Base-by-base conservation (phyloP, 129 eudicot genomes). In the Escallonia rubra region DNA sequence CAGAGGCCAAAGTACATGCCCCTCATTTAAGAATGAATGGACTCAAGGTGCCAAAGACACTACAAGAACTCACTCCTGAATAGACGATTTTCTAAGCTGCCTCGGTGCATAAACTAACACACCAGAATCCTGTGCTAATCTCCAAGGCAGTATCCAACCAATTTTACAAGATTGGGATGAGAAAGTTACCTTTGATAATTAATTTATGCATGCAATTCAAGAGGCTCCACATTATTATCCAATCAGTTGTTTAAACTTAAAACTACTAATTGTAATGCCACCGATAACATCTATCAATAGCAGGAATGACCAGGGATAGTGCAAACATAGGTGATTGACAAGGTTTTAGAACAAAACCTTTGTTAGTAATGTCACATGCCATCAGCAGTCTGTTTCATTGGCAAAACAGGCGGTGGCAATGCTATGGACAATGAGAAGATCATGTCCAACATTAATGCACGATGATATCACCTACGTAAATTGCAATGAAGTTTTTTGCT, bases 11-110 rank as follows among this genome's bases (percentile, higher is more conserved):
- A 0, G 12, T 52, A 11, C 4, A 8, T 11, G 34, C 8, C 23
- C 53, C 8, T 45, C 56, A 63, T 7, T 52, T 2, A 4, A 10
- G 14, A 45, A 23, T 8, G 2, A 64, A 2, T 23, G 15, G 4
- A 10, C 38, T 48, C 44, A 41, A 46, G 10, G 4, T 66, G 41
- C 7, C 14, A 43, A 40, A 42, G 39, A 59, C 8, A 70, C 4
- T 3, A 54, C 23, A 59, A 63, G 8, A 41, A 79, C 79, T 79
- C 70, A 80, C 84, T 80, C 69, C 84, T 80, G 65, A 80, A 80
- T 40, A 80, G 39, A 75, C 74, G 84, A 62, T 80, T 80, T 64
- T 80, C 84, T 73, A 80, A 68, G 74, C 84, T 80, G 40, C 80
- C 84, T 0, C 80, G 67, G 1, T 80, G 76, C 84, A 80, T 80